A percentile compares a stretch with the other conserved stretches of the same genome.
Conservation (phyloP, 2,329 filamentous ascomycete species). For the Aspergillus fischeri region DNA sequence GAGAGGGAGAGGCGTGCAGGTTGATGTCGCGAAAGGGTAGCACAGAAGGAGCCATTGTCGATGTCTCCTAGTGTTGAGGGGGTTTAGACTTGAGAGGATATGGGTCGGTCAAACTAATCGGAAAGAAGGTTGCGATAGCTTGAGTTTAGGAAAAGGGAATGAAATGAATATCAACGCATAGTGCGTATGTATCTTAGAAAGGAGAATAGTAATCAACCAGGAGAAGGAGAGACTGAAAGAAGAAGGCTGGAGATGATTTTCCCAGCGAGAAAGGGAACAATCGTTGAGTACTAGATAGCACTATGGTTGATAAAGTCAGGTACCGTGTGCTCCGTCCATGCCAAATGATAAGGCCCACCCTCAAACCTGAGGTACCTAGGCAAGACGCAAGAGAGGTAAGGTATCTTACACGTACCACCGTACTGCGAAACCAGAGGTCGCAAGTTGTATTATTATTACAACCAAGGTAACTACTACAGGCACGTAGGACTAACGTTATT, state of each 20-base stretch:
- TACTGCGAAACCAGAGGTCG: too few relatives aligned
- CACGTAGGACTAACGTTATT: not conserved
- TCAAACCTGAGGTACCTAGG: not conserved
- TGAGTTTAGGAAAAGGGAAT: not conserved
- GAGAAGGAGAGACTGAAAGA: not conserved
- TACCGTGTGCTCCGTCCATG: not conserved
- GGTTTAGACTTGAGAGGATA: constrained; percentile 4
- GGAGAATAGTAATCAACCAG: not conserved
- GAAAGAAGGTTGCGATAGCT: not conserved
- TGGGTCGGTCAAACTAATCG: constrained; percentile 1
- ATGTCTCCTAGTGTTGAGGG: not conserved
- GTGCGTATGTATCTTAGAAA: constrained; percentile 1
- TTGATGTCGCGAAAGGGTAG: constrained; percentile 95
- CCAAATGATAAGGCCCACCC: not conserved
- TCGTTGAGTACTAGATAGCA: not conserved
- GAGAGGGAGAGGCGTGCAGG: constrained; percentile 82
- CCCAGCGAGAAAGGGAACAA: constrained; percentile 1
- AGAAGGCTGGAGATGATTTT: constrained; percentile 2
- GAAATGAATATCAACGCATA: constrained; percentile 11
- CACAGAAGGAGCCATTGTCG: constrained; percentile 31
- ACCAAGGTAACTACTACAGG: too few relatives aligned
- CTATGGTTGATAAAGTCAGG: constrained; percentile 1
- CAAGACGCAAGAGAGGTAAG: constrained; percentile 2
- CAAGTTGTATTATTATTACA: not conserved
- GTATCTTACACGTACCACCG: not conserved